Conservation (phyloP, 179 eudicot genomes). For the Silene noctiflora region DNA sequence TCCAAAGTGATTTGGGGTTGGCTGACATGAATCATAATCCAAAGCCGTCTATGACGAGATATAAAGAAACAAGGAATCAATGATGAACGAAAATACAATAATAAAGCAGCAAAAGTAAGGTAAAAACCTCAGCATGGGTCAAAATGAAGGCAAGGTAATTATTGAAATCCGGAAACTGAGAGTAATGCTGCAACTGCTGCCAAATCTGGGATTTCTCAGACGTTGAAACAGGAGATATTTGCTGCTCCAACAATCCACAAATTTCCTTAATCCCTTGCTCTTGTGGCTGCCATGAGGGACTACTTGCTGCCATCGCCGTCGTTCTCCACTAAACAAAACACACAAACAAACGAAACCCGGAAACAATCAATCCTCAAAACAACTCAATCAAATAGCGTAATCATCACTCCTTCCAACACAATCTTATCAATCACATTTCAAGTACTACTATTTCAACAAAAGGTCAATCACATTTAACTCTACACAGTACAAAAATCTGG, state of each 20-base stretch:
- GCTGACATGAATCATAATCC: neutral
- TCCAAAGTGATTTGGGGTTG: neutral
- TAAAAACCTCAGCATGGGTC: slow-evolving; percentile 66
- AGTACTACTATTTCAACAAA: neutral
- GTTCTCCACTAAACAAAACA: neutral
- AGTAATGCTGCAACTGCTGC: slow-evolving; percentile 78
- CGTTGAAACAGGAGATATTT: slow-evolving; percentile 65
- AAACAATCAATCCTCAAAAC: neutral
- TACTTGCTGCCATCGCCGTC: slow-evolving; percentile 33
- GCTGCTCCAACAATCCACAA: slow-evolving; percentile 78
- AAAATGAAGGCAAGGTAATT: slow-evolving; percentile 84
- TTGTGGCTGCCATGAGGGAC: slow-evolving; percentile 72
- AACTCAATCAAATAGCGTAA: neutral
- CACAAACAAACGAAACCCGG: neutral
- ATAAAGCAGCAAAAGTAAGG: slow-evolving; percentile 9
- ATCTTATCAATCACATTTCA: neutral
- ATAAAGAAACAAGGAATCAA: neutral
- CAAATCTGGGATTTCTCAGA: slow-evolving; percentile 73
- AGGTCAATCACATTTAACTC: neutral
- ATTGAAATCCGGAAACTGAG: slow-evolving; percentile 89
- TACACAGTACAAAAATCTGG: neutral
- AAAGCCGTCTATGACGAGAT: neutral
- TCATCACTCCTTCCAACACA: neutral
- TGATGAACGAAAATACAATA: neutral
- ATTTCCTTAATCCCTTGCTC: slow-evolving; percentile 89